Conservation (phyloP, 345 rosid species). For the Salix koriyanagi region DNA sequence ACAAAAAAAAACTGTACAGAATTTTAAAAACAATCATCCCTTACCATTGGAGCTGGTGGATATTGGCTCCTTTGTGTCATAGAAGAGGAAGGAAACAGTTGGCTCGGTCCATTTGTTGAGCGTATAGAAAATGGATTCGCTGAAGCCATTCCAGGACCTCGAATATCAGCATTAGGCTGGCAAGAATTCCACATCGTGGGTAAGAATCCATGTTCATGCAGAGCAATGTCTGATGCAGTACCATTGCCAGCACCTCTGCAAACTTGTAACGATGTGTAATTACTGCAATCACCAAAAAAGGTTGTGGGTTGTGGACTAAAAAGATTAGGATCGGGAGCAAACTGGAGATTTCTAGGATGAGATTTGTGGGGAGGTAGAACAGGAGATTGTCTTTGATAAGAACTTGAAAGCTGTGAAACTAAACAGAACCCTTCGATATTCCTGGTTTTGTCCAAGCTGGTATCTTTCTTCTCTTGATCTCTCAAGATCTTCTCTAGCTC, state of each 20-base stretch:
- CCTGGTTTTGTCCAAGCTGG: neutral
- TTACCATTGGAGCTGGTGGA: slow-evolving; percentile 38
- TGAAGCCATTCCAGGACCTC: slow-evolving; percentile 13
- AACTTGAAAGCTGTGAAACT: slow-evolving; percentile 2
- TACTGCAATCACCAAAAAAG: slow-evolving; percentile 13
- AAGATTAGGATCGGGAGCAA: slow-evolving; percentile 3
- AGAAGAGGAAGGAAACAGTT: slow-evolving; percentile 32
- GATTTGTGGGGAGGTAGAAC: neutral
- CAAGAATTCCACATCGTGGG: slow-evolving; percentile 24
- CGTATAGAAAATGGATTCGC: slow-evolving; percentile 30
- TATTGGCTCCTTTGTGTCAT: slow-evolving; percentile 33
- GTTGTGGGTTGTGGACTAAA: slow-evolving; percentile 6
- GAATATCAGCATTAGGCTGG: slow-evolving; percentile 2
- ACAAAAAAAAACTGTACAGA: neutral
- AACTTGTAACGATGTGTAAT: neutral
- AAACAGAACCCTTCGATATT: slow-evolving; percentile 8
- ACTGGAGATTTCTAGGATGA: neutral
- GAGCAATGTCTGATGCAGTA: slow-evolving; percentile 17
- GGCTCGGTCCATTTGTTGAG: slow-evolving; percentile 21
- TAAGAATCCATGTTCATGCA: slow-evolving; percentile 21
- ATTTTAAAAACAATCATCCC: no score
- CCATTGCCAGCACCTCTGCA: slow-evolving; percentile 14
- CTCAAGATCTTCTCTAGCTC: slow-evolving; percentile 75
- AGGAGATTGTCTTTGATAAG: slow-evolving; percentile 1
- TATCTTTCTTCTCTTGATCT: slow-evolving; percentile 39